phyloP scores from a whole-genome alignment of 1,139 yeast genomes.

The Eremothecium cymbalariae region DNA sequence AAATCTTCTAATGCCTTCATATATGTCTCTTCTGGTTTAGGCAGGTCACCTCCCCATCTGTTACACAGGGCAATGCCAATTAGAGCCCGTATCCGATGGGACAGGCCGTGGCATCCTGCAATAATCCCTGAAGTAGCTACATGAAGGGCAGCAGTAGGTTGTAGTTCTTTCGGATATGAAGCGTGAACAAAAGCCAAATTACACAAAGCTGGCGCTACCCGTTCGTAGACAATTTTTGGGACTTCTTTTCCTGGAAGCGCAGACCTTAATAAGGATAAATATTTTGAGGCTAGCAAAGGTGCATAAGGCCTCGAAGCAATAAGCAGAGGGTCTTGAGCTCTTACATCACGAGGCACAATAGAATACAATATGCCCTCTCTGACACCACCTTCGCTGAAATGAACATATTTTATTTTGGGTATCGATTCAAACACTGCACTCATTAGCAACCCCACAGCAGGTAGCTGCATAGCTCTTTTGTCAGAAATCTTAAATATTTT shows the following conservation, averaged over 20 bases:
- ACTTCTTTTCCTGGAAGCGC: slow-evolving; percentile 47
- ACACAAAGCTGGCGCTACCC: slow-evolving; percentile 59
- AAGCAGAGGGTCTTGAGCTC: slow-evolving; percentile 54
- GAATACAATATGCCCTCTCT: slow-evolving; percentile 63
- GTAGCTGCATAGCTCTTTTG: slow-evolving; percentile 51
- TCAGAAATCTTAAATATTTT: slow-evolving; percentile 53
- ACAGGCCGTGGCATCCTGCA: slow-evolving; percentile 61
- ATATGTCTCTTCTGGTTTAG: slow-evolving; percentile 41
- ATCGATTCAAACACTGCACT: slow-evolving; percentile 50
- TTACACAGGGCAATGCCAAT: slow-evolving; percentile 62
- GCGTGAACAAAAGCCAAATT: slow-evolving; percentile 64
- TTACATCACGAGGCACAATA: slow-evolving; percentile 44
- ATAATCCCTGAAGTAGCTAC: slow-evolving; percentile 61
- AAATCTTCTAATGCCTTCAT: slow-evolving; percentile 39
- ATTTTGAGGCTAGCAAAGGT: slow-evolving; percentile 47
- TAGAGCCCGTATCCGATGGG: slow-evolving; percentile 57
- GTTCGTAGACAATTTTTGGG: slow-evolving; percentile 46
- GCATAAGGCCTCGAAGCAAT: slow-evolving; percentile 61
- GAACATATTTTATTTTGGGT: slow-evolving; percentile 50
- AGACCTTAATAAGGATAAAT: slow-evolving; percentile 41
- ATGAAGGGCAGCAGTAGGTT: slow-evolving; percentile 59
- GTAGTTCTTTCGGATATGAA: slow-evolving; percentile 61
- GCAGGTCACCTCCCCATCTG: slow-evolving; percentile 71
- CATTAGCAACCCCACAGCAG: slow-evolving; percentile 54
- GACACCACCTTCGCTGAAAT: slow-evolving; percentile 64